Percentiles rank a stretch among this genome's conserved stretches.
Evolutionary conservation across 2,329 filamentous ascomycete species (phyloP).

Genomic region (Cryphonectria carpinicola): DNA sequence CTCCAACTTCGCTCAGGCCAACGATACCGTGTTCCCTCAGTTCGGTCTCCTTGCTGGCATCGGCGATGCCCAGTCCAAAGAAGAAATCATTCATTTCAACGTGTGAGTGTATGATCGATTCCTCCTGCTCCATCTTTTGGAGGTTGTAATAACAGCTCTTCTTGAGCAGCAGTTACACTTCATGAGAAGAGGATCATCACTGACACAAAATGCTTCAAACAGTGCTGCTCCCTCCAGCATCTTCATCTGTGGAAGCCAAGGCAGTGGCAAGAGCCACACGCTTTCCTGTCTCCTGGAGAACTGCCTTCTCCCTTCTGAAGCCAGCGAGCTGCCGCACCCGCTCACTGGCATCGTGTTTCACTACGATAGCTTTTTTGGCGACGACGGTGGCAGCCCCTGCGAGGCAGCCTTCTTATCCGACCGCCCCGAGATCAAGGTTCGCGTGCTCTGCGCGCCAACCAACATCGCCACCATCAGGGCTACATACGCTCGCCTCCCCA

Average conservation of each 20-base stretch:
- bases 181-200: background rate
- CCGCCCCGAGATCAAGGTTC: constrained; percentile 47
- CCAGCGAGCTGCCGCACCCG: constrained; percentile 53
- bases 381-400: constrained; percentile 54
- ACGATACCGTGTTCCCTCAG: constrained; percentile 34
- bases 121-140: background rate
- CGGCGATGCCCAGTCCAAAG: constrained; percentile 24
- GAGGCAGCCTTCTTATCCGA: constrained; percentile 63
- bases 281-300: constrained; percentile 61
- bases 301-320: constrained; percentile 51
- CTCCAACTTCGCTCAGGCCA: background rate
- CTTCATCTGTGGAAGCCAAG: constrained; percentile 68
- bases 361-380: constrained; percentile 61
- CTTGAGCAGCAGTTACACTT: background rate
- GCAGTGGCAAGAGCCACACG: constrained; percentile 67
- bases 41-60: constrained; percentile 38
- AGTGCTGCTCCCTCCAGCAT: constrained; percentile 54
- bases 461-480: constrained; percentile 48
- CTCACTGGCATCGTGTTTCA: constrained; percentile 68
- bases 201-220: background rate
- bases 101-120: constrained; percentile 32
- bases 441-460: constrained; percentile 59
- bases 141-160: background rate
- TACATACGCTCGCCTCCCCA: constrained; percentile 47
- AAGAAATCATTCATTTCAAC: constrained; percentile 50